A percentile compares a stretch with the other conserved stretches of the same genome.
phyloP scores from a whole-genome alignment of 2,329 filamentous ascomycete species.

The Claviceps purpurea region DNA sequence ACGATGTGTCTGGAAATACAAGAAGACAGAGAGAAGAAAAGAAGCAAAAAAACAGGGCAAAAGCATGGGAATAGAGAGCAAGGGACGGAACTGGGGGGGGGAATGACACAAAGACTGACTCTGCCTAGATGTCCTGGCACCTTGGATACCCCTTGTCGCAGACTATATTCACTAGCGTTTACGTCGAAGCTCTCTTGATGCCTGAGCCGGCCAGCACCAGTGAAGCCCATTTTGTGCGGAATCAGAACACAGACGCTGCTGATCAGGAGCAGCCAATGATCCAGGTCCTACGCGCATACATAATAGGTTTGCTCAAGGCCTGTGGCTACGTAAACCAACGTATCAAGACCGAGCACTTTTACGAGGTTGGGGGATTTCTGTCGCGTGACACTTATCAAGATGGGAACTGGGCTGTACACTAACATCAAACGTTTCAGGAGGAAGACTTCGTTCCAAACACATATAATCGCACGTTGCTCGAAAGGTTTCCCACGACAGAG shows the following conservation, averaged over 20 bases:
- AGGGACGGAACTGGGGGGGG: no score
- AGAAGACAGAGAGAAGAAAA: neutral
- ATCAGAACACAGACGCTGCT: constrained; percentile 16
- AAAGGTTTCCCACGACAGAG: constrained; percentile 42
- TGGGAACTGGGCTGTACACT: neutral
- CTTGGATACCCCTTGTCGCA: constrained; percentile 91
- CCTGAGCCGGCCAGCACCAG: constrained; percentile 50
- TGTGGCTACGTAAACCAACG: constrained; percentile 67
- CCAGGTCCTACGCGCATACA: constrained; percentile 69
- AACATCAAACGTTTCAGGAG: constrained; percentile 40
- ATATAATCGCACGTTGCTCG: constrained; percentile 67
- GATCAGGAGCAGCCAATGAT: constrained; percentile 33
- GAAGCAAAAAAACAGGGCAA: neutral
- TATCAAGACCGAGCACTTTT: constrained; percentile 75
- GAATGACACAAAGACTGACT: neutral
- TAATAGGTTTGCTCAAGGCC: constrained; percentile 68
- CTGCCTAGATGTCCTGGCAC: constrained; percentile 77
- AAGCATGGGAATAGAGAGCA: no score
- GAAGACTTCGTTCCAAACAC: constrained; percentile 94
- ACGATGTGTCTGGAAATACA: neutral
- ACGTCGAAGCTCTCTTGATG: constrained; percentile 72
- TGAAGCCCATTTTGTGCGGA: constrained; percentile 48
- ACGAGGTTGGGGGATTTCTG: constrained; percentile 48
- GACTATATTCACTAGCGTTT: constrained; percentile 83
- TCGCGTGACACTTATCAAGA: neutral